phyloP scores from a whole-genome alignment of 139 green algal genomes.

The Spirogloea muscicola region DNA sequence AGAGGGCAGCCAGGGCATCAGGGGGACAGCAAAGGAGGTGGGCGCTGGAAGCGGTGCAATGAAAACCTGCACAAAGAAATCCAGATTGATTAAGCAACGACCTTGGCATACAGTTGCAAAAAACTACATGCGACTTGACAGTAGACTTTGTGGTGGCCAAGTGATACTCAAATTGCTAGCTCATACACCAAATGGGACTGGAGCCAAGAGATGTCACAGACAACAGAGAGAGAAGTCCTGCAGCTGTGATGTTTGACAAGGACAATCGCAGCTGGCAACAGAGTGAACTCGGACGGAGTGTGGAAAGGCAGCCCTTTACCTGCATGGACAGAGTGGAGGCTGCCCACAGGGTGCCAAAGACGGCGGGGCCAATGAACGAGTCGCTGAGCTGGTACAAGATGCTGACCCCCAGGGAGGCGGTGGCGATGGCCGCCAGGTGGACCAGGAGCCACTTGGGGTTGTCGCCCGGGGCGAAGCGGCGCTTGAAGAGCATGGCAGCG shows the following conservation, averaged over 20 bases:
- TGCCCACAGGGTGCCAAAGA: slow-evolving; percentile 30
- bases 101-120: no score
- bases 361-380: slow-evolving; percentile 12
- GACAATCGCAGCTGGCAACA: no score
- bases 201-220: no score
- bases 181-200: no score
- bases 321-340: slow-evolving; percentile 17
- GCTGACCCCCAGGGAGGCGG: background rate
- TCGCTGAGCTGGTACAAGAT: slow-evolving; percentile 13
- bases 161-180: no score
- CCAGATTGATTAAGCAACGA: no score
- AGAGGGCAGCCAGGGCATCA: slow-evolving; percentile 60
- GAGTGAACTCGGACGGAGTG: slow-evolving; percentile 46
- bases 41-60: no score
- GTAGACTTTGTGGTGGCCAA: background rate
- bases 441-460: background rate
- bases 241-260: no score
- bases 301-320: slow-evolving; percentile 1
- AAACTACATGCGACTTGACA: no score
- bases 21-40: no score
- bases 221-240: no score
- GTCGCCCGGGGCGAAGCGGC: background rate
- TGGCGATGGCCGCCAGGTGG: slow-evolving; percentile 6
- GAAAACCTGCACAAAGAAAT: no score
- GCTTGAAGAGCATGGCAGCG: slow-evolving; percentile 50